A percentile compares a stretch with the other conserved stretches of the same genome.
phyloP scores from a whole-genome alignment of 164 flowering plant species.

The Kingdonia uniflora region DNA sequence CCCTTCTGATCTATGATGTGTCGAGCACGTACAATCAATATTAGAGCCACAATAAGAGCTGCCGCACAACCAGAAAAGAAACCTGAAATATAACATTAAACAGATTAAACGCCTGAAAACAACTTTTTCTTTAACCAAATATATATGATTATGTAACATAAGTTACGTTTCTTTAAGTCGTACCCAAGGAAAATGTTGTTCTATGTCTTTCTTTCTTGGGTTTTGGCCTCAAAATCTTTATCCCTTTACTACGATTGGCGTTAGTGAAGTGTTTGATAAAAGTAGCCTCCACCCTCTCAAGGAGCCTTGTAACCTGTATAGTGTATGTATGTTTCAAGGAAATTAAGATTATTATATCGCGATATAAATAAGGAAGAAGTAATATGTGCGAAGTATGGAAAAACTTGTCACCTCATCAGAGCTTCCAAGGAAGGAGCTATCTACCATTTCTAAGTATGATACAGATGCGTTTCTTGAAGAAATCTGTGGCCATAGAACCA shows the following conservation, averaged over 20 bases:
- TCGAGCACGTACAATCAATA: conserved; percentile 28
- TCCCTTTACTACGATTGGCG: conserved; percentile 51
- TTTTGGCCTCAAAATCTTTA: conserved; percentile 37
- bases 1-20: conserved; percentile 20
- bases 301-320: conserved; percentile 42
- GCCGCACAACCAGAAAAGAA: conserved; percentile 40
- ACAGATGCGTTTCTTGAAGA: conserved; percentile 47
- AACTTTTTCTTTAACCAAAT: neutral
- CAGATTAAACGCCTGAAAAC: neutral
- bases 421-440: conserved; percentile 46
- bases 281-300: conserved; percentile 57
- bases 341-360: too few species aligned
- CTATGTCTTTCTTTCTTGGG: conserved; percentile 42
- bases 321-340: too few species aligned
- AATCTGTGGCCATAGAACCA: conserved; percentile 21
- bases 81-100: conserved; percentile 24
- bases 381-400: too few species aligned
- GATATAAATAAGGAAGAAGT: too few species aligned
- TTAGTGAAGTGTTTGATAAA: conserved; percentile 63
- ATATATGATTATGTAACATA: neutral
- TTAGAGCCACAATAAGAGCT: conserved; percentile 36
- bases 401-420: conserved; percentile 43
- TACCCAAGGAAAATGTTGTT: conserved; percentile 42
- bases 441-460: conserved; percentile 52
- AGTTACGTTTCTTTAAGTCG: neutral